Base-by-base conservation (phyloP, 768 basidiomycete genomes). In the Postia placenta region DNA sequence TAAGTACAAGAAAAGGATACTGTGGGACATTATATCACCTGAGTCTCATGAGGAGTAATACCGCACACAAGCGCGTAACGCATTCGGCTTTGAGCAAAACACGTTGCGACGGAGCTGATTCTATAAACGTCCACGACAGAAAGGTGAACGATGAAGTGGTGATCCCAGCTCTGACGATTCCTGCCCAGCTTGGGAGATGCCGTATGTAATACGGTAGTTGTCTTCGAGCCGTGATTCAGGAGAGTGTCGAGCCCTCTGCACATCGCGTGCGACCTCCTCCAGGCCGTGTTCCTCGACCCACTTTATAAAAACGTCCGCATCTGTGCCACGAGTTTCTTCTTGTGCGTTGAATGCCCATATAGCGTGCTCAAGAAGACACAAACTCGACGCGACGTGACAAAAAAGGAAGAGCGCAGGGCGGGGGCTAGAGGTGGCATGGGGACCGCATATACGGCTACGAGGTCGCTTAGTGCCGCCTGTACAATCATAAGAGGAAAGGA, bases 311-410 rank as follows among this genome's bases (percentile, higher is more conserved):
- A 78, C 74, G 48, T 81, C 79, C 4, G 66, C 50, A 49, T 85
- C 82, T 1, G 69, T 62, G 3, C 69, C 66, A 2, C 59, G 56
- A 14, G 70, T 66, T 0, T 50, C 38, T 30, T 57, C 49, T 1
- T 37, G 41, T 27, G 50, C 62, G 6, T 38, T 61, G 51, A 67
- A 51, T 1, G 80, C 72, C 86, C 85, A 89, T 11, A 76, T 61
- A 0, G 81, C 78, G 41, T 90, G 86, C 60, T 89, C 85, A 11
- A 89, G 68, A 23, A 88, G 73, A 59, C 76, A 78, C 1, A 75
- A 47, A 7, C 73, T 69, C 1, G 83, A 76, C 0, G 82, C 69
- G 25, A 78, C 54, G 39, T 76, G 71, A 1, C 80, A 82, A 26
- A 81, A 67, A 2, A 86, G 67, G 55, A 80, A 72, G 22, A 90